Percentiles rank a stretch among this genome's conserved stretches.
Evolutionary conservation across 495 filamentous ascomycete genomes (phyloP).

Genomic region (Apodospora peruviana): DNA sequence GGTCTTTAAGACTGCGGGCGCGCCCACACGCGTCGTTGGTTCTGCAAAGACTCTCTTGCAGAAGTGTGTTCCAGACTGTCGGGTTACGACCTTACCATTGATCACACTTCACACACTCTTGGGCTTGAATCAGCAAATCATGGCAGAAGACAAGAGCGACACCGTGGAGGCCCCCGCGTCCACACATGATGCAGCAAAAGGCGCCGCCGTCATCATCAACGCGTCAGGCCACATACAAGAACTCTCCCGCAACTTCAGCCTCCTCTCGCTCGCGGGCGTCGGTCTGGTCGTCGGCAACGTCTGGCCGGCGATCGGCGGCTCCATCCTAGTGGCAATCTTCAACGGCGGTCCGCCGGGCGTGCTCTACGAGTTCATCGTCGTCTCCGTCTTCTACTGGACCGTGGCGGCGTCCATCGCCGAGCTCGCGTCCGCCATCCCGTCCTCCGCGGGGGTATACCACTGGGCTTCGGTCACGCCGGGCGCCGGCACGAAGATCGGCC

Average conservation of each 20-base stretch:
- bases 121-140: no score
- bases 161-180: no score
- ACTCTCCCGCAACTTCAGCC: neutral
- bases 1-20: no score
- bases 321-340: neutral
- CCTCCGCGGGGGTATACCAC: neutral
- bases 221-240: neutral
- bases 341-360: neutral
- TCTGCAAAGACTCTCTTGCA: no score
- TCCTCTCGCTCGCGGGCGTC: neutral
- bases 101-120: no score
- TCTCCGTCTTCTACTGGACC: neutral
- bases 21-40: no score
- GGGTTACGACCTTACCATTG: no score
- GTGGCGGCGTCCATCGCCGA: neutral
- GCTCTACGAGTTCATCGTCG: neutral
- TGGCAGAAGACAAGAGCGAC: no score
- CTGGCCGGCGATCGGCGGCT: neutral
- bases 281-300: neutral
- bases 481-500: neutral
- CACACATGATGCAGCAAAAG: no score
- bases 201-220: neutral
- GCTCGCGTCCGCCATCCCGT: neutral
- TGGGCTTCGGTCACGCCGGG: neutral
- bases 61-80: no score